Percentiles rank a stretch among this genome's conserved stretches.
These are phyloP conservation scores for Colletotrichum sp. DNA, from an alignment of 2,329 filamentous ascomycete genomes.

Conservation along the genomic window DNA sequence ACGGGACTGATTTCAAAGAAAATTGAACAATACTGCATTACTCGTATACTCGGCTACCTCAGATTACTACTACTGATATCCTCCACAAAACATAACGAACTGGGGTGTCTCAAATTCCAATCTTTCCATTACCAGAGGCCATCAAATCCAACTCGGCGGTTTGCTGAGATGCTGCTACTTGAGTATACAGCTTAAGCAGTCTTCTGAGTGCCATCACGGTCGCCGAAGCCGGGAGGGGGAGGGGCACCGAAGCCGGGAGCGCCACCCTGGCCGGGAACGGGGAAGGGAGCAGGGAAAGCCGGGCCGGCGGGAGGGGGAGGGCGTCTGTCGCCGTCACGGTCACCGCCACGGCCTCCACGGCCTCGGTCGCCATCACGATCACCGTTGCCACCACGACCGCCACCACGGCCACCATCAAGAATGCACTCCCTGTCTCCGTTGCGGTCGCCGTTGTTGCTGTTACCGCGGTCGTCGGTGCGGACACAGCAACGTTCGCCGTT, in stretches of 20 bases:
- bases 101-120: not conserved
- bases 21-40: not conserved
- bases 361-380: not conserved
- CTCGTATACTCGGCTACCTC: not conserved
- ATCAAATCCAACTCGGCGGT: not conserved
- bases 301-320: not conserved
- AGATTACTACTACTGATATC: not conserved
- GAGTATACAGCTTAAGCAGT: not conserved
- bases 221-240: not conserved
- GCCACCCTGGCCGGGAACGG: not conserved
- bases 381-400: not conserved
- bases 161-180: not conserved
- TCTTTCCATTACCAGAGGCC: not conserved
- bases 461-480: not conserved
- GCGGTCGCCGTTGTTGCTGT: not conserved
- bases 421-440: not conserved
- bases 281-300: slow-evolving; percentile 6
- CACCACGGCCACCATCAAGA: not conserved
- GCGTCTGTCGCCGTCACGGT: not conserved
- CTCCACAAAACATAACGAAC: not conserved
- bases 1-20: not conserved
- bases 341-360: not conserved
- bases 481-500: not conserved
- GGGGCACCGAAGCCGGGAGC: not conserved
- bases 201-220: not conserved